Evolutionary conservation across 768 basidiomycete species (phyloP).

Genomic region (Tricholoma saponaceum): DNA sequence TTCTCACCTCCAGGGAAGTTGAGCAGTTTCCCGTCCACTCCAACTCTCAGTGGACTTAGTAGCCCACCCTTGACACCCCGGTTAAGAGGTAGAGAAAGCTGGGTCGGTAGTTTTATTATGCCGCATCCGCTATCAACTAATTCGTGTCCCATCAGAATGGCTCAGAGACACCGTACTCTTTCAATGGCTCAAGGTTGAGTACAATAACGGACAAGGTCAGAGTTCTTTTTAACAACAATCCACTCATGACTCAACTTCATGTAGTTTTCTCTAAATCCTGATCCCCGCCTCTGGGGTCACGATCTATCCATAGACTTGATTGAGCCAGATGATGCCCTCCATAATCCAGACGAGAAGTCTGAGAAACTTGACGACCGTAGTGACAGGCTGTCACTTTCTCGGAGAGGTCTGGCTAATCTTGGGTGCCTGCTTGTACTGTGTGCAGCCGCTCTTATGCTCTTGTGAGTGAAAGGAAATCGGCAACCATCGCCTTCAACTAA

Average conservation of each 20-base stretch:
- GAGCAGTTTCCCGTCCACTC: conserved; percentile 27
- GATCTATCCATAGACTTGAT: conserved; percentile 48
- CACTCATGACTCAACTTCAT: background rate
- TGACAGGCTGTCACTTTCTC: conserved; percentile 41
- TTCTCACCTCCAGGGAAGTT: conserved; percentile 25
- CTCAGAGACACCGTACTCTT: conserved; percentile 43
- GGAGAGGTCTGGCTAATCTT: conserved; percentile 66
- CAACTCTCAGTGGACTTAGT: conserved; percentile 26
- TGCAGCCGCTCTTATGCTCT: conserved; percentile 44
- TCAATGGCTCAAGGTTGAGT: conserved; percentile 35
- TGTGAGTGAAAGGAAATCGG: conserved; percentile 39
- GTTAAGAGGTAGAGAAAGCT: conserved; percentile 34
- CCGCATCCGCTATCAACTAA: background rate
- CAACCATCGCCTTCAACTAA: background rate
- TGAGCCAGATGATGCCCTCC: conserved; percentile 71
- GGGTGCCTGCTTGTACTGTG: conserved; percentile 63
- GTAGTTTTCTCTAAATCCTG: conserved; percentile 62
- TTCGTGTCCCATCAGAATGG: conserved; percentile 18
- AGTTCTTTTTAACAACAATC: background rate
- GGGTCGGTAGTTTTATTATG: conserved; percentile 22
- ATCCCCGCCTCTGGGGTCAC: conserved; percentile 65
- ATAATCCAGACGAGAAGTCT: conserved; percentile 51
- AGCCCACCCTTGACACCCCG: conserved; percentile 29
- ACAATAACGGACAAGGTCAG: conserved; percentile 44
- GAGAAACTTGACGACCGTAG: conserved; percentile 24